Evolutionary conservation across 176 grass and related monocot species (phyloP).

Genomic region (Carex cristatella): DNA sequence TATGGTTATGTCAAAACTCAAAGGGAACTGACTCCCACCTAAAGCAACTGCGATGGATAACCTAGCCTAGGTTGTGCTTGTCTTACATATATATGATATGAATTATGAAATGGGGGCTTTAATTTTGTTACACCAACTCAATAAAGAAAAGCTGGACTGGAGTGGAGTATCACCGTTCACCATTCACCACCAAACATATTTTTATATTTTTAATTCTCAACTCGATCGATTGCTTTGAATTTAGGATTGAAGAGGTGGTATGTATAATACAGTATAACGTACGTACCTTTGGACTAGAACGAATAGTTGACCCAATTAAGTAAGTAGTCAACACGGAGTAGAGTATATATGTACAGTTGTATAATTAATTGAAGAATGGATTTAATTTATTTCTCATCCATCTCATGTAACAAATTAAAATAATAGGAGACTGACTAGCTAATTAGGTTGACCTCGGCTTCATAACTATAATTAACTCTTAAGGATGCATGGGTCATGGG

Average conservation of each 20-base stretch:
- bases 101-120: neutral
- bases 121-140: conserved; percentile 9
- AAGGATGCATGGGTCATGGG: too few relatives aligned
- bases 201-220: neutral
- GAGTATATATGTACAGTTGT: neutral
- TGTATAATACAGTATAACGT: neutral
- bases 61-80: neutral
- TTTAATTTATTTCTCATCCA: neutral
- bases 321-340: neutral
- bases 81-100: neutral
- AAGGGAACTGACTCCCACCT: neutral
- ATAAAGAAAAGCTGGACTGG: neutral
- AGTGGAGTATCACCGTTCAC: too few relatives aligned
- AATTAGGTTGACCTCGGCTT: too few relatives aligned
- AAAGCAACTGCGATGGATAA: conserved; percentile 21
- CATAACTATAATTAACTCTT: too few relatives aligned
- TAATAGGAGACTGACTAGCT: too few relatives aligned
- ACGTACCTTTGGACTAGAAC: neutral
- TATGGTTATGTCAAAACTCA: conserved; percentile 10
- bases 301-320: neutral
- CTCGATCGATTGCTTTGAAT: neutral
- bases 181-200: conserved; percentile 2
- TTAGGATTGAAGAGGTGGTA: neutral
- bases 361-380: neutral
- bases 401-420: too few relatives aligned